phyloP scores from a whole-genome alignment of 2,329 filamentous ascomycete genomes.

The Aureobasidium subglaciale region DNA sequence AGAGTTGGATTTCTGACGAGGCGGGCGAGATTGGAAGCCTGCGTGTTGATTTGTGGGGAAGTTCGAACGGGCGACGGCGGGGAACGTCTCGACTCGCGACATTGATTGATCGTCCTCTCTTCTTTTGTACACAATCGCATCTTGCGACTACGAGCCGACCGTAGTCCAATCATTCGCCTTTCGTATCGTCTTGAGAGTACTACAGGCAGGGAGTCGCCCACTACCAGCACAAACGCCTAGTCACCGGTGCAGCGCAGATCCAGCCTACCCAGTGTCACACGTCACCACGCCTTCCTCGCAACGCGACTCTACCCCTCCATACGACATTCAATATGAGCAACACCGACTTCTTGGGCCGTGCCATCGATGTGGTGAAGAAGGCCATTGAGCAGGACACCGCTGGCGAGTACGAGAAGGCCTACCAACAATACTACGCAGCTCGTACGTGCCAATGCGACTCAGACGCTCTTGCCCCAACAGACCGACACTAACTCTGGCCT shows the following conservation, averaged over 20 bases:
- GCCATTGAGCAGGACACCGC: constrained; percentile 94
- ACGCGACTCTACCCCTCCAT: background rate
- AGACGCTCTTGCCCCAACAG: background rate
- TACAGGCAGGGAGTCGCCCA: background rate
- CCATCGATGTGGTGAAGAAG: constrained; percentile 94
- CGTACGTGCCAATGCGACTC: constrained; percentile 25
- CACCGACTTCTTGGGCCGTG: constrained; percentile 92
- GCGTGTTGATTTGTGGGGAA: constrained; percentile 3
- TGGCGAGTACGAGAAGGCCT: constrained; percentile 94
- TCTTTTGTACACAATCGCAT: background rate
- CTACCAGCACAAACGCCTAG: background rate
- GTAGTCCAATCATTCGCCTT: background rate
- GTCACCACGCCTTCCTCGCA: background rate
- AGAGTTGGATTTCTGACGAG: background rate
- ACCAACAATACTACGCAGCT: constrained; percentile 89
- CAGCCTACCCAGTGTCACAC: background rate
- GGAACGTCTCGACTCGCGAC: background rate
- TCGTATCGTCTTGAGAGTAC: background rate
- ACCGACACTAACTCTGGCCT: constrained; percentile 19
- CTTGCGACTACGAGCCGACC: background rate
- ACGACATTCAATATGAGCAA: constrained; percentile 61
- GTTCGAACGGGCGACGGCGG: background rate
- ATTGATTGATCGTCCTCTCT: background rate
- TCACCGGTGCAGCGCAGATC: background rate
- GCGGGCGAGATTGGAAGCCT: background rate